Evolutionary conservation across 345 rosid genomes (phyloP).

Genomic region (Melaleuca alternifolia): DNA sequence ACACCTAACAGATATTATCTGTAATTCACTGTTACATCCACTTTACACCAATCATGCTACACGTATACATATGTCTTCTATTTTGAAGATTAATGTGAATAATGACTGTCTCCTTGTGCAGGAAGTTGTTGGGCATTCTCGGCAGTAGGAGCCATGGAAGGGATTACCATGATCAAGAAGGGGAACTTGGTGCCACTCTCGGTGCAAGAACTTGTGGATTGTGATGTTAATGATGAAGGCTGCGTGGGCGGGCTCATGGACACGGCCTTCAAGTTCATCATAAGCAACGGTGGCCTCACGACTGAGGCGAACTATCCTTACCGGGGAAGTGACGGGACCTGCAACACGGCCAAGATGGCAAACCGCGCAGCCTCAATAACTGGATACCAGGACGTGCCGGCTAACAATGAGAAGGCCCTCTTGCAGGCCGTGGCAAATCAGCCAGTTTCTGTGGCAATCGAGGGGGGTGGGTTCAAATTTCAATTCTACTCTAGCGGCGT

Average conservation of each 20-base stretch:
- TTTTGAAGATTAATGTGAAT: too few species aligned
- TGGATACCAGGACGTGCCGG: constrained; percentile 23
- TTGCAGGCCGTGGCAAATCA: constrained; percentile 32
- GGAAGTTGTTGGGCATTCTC: constrained; percentile 66
- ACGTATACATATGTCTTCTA: neutral
- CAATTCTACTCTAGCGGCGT: constrained; percentile 30
- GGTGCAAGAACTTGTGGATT: constrained; percentile 49
- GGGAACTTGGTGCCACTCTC: constrained; percentile 40
- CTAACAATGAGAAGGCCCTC: constrained; percentile 36
- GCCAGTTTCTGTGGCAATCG: constrained; percentile 38
- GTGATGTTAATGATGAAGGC: constrained; percentile 19
- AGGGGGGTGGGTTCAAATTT: constrained; percentile 9
- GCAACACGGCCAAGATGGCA: constrained; percentile 7
- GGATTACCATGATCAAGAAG: constrained; percentile 20
- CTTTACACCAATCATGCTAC: neutral
- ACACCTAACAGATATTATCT: neutral
- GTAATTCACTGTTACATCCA: neutral
- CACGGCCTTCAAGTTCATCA: constrained; percentile 28
- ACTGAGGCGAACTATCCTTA: constrained; percentile 34
- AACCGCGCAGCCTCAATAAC: constrained; percentile 9
- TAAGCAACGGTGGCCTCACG: constrained; percentile 27
- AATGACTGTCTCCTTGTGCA: neutral
- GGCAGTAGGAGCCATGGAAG: constrained; percentile 46
- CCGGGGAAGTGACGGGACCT: constrained; percentile 12
- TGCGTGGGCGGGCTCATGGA: constrained; percentile 30